Base-by-base conservation (phyloP, 768 basidiomycete species). In the Russula olivacea region DNA sequence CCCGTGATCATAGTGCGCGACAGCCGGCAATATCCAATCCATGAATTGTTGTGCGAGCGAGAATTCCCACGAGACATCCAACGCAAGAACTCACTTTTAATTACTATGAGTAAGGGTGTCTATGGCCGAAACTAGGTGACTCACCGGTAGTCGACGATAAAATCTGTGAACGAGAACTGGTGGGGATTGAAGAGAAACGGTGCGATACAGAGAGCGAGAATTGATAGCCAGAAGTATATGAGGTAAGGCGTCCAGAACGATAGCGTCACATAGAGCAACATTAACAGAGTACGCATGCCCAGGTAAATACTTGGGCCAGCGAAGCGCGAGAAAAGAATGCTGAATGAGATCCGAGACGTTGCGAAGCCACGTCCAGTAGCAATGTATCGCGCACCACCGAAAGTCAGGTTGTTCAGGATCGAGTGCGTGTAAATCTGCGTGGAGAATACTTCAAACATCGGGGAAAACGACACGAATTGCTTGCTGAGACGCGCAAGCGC, bases 141-240 rank as follows among this genome's bases (percentile, higher is more conserved):
- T 70, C 71, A 88, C 89, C 89, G 81, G 70, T 93, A 93, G 76
- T 99, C 97, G 72, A 98, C 91, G 74, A 98, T 83, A 75, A 95
- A 99, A 75, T 99, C 97, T 43, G 93, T 85, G 74, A 94, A 89
- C 21, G 91, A 91, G 78, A 99, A 99, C 75, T 98, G 97, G 74
- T 99, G 97, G n/a, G 97, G 97, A 73, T 98, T 99, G 84, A 98
- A 99, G 71, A 98, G 74, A 88, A 99, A 99, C 9, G 97, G 97
- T 34, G 96, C 88, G 67, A 98, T 76, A 71, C 94, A 98, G 10
- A 99, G 82, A 17, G 94, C 85, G 36, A 94, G 78, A 66, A 95
- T 92, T 48, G 96, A 94, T 59, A 98, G 74, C 96, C 96, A 98
- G 82, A 99, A 99, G 80, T 98, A 99, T 73, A 94, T 88, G 70